Base-by-base conservation (phyloP, 108 stramenopile genomes). In the Nitzschia sp. region DNA sequence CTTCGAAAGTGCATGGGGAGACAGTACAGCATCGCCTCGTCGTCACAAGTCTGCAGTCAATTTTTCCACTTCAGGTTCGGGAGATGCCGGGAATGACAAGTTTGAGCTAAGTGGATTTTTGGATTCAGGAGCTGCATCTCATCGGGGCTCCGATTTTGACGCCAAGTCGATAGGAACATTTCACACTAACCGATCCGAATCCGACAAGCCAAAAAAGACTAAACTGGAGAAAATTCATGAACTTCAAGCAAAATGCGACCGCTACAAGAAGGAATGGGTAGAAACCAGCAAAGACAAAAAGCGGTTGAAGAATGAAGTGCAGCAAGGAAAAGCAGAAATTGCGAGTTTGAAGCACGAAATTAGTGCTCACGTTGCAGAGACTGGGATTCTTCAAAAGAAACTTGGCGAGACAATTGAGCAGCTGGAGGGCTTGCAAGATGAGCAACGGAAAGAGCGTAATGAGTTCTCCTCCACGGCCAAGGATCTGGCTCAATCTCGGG, bases 151-250 rank as follows among this genome's bases (percentile, higher is more conserved):
- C 6, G 46, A 48, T 48, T 48, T 17, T 15, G 46, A 48, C 17
- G 17, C 17, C 1, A 48, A 48, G 6, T 48, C 46, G n/a, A 17
- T 48, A 17, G 46, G 46, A 1, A 48, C 46, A 15, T 15, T 17
- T 17, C 17, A 3, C n/a, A 48, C 46, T 5, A 48, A 48, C 14
- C n/a, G 46, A 15, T 17, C 46, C 3, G 17, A 17, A 15, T 48
- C 46, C 6, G 61, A 46, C 37, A 58, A 58, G 24, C 21, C 10
- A 17, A 65, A 65, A 46, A 80, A 70, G 44, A 69, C 65, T 10
- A 69, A 80, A 15, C 52, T 73, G 46, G 73, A 80, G 57, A 80
- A 70, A 53, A 69, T 67, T 26, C 68, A 66, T 34, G 75, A 76
- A 69, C 50, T 76, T 10, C 75, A 70, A 24, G 75, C 59, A 20